A percentile compares a stretch with the other conserved stretches of the same genome.
phyloP scores from a whole-genome alignment of 2,329 filamentous ascomycete species.

The Monosporascus sp. region DNA sequence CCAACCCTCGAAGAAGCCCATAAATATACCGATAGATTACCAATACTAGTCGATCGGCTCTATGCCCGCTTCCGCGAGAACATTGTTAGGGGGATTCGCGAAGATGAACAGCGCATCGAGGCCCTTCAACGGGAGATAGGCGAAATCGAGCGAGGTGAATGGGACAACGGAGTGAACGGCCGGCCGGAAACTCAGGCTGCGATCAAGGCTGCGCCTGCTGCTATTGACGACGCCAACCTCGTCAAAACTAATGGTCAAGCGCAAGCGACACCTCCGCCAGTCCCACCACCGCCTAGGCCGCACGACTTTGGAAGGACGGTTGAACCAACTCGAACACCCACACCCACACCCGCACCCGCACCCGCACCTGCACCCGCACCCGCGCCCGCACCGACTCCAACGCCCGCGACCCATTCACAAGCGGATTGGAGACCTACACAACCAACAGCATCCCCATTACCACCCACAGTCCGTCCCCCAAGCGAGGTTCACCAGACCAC shows the following conservation, averaged over 20 bases:
- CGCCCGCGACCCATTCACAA: conserved; percentile 13
- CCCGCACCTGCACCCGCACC: conserved; percentile 10
- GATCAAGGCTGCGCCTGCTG: conserved; percentile 9
- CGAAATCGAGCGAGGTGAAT: conserved; percentile 55
- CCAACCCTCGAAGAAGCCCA: conserved; percentile 62
- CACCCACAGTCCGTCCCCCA: conserved; percentile 11
- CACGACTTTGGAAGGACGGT: conserved; percentile 12
- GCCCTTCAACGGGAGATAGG: conserved; percentile 61
- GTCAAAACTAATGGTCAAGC: conserved; percentile 14
- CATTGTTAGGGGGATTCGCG: conserved; percentile 62
- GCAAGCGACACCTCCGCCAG: conserved; percentile 14
- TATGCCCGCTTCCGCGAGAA: conserved; percentile 70
- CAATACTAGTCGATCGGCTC: conserved; percentile 64
- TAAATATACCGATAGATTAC: conserved; percentile 62
- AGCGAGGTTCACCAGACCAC: conserved; percentile 18
- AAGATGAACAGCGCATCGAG: conserved; percentile 66
- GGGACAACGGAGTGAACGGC: conserved; percentile 14
- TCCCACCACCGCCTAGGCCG: conserved; percentile 9
- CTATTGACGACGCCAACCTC: conserved; percentile 8
- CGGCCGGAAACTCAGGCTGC: conserved; percentile 11
- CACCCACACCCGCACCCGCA: conserved; percentile 10
- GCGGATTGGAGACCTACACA: conserved; percentile 20
- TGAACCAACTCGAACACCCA: conserved; percentile 6
- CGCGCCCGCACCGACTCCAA: conserved; percentile 10
- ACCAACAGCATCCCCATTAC: conserved; percentile 18